Base-by-base conservation (phyloP, 768 basidiomycete genomes). In the Tylopilus sp. region DNA sequence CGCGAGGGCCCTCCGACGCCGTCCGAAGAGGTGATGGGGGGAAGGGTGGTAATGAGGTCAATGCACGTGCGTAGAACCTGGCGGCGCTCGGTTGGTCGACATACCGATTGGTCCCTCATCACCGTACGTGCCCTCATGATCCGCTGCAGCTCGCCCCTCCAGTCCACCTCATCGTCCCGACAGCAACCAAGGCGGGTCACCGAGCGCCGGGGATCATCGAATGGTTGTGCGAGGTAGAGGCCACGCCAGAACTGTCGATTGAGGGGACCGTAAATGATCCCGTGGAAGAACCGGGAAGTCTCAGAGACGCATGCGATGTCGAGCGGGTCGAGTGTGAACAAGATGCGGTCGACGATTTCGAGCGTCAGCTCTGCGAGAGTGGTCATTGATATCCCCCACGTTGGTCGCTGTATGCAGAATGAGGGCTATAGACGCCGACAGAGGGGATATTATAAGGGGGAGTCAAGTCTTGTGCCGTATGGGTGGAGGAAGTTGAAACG, bases 121-220 rank as follows among this genome's bases (percentile, higher is more conserved):
- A 85, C 67, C 1, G 73, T 77, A 36, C 78, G 72, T 6, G 82
- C 79, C 42, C 83, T 75, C n/a, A 80, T 71, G 55, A 87, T 72
- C 11, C 74, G 68, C 56, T 86, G 81, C 2, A 89, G 62, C 33
- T 77, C 74, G 4, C 51, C 57, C 59, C 69, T 78, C 87, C 87
- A 89, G 54, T 79, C 69, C 8, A 82, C 51, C 29, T 58, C 63
- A 4, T 54, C 47, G 6, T n/a, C 6, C 17, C 61, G 67, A 58
- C 19, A 55, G 25, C 19, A 40, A 19, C 69, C 73, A 54, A 59
- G 66, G 12, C 69, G 67, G 3, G 73, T 74, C 6, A 80, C 60
- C 42, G 82, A 78, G n/a, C 49, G 47, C 10, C 82, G 71, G 2
- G 82, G 86, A 59, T 89, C 85, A 53, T 89, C 88, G 51, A 87